Evolutionary conservation across 306 rosid species (phyloP).

Genomic region (Astragalus glycyphyllos): DNA sequence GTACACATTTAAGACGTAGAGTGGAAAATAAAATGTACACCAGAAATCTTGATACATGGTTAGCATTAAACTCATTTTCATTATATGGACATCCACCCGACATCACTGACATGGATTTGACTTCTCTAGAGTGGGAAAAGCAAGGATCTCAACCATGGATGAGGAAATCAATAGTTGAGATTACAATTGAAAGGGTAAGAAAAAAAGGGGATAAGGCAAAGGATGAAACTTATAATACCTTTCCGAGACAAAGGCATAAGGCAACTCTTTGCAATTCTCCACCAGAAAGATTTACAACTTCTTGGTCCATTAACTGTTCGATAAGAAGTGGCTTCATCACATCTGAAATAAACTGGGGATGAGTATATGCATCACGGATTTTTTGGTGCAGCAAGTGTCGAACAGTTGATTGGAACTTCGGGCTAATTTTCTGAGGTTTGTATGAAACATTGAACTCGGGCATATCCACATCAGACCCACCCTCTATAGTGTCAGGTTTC

Average conservation of each 20-base stretch:
- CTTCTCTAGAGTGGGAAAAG: constrained; percentile 9
- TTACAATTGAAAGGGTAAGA: neutral
- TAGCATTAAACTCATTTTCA: constrained; percentile 24
- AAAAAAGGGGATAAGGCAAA: neutral
- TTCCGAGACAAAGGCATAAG: constrained; percentile 92
- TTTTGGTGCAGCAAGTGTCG: constrained; percentile 78
- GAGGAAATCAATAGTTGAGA: neutral
- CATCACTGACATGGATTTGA: neutral
- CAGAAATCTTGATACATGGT: neutral
- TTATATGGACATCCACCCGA: neutral
- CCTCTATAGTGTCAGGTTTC: constrained; percentile 86
- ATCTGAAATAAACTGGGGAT: constrained; percentile 94
- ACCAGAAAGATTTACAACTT: constrained; percentile 96
- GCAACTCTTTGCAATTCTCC: constrained; percentile 99
- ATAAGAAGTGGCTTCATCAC: constrained; percentile 99
- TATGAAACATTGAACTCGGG: constrained; percentile 98
- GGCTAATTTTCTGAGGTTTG: constrained; percentile 98
- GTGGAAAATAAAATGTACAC: too few relatives aligned
- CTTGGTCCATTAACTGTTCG: constrained; percentile 97
- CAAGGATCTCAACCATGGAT: neutral
- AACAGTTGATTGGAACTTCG: constrained; percentile 80
- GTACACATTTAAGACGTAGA: too few relatives aligned
- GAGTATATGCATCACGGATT: constrained; percentile 87
- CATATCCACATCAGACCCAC: constrained; percentile 72
- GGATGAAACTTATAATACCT: constrained; percentile 60